Base-by-base conservation (phyloP, 2,329 filamentous ascomycete species). In the Rhynchosporium secalis region DNA sequence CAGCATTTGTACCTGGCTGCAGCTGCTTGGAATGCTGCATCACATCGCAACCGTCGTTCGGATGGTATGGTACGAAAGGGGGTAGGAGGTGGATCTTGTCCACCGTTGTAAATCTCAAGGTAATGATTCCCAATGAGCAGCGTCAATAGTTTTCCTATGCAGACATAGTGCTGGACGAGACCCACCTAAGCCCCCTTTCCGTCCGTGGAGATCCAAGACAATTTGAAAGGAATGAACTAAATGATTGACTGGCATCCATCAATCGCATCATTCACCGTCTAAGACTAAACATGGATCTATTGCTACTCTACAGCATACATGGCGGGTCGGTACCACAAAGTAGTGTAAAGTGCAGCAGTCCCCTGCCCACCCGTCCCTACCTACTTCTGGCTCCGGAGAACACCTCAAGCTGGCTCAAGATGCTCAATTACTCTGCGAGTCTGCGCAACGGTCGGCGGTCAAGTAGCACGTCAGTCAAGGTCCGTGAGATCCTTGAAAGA, bases 251-350 rank as follows among this genome's bases (percentile, higher is more conserved):
- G 36, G 38, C 40, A 2, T 56, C 41, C 40, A 31, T 56, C 52
- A 43, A 43, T 45, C 52, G 28, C 38, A 56, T 43, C 38, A 41
- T 36, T 55, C 9, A 20, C 40, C 29, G 38, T 56, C 54, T 40
- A 56, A 56, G 40, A 46, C 33, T 36, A 36, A 5, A 36, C 9
- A 10, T 36, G 33, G 33, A 5, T 10, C 41, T 43, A 40, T 56
- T 33, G 38, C 38, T 56, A n/a, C n/a, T n/a, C n/a, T n/a, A 46
- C 54, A 54, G 54, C 28, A 15, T 56, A 28, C 54, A 56, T 56
- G 52, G 10, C 26, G 51, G 51, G 20, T 45, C 40, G 29, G 54
- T 43, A 56, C 38, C 41, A 56, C 43, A 56, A 45, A 45, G 12
- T 45, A 56, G 28, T 31, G 29, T 33, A 46, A 8, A 56, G n/a